Conservation (phyloP, 805 yeast genomes). For the Saturnispora ahearnii region DNA sequence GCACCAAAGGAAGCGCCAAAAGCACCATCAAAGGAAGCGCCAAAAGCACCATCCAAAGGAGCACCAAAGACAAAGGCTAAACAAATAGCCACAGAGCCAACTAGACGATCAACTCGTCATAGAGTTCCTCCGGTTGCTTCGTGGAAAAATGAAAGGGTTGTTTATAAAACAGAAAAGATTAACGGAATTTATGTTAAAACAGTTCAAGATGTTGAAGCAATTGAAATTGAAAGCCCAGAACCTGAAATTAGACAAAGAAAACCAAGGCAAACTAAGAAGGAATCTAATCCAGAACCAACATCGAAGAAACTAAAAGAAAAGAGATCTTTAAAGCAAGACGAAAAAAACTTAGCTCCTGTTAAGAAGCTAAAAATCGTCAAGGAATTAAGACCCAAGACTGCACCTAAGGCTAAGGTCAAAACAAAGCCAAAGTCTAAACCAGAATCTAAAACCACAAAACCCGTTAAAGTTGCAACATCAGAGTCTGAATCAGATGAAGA, state of each 20-base stretch:
- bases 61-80: slow-evolving; percentile 12
- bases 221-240: background rate
- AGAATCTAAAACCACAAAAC: background rate
- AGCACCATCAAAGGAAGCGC: background rate
- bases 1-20: background rate
- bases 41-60: background rate
- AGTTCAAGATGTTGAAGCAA: slow-evolving; percentile 48
- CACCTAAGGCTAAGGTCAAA: background rate
- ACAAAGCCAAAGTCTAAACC: background rate
- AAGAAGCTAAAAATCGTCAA: background rate
- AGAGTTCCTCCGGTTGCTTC: slow-evolving; percentile 65
- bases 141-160: slow-evolving; percentile 76
- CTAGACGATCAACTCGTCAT: slow-evolving; percentile 58
- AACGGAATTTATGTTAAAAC: slow-evolving; percentile 46
- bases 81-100: slow-evolving; percentile 21
- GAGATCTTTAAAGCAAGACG: background rate
- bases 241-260: slow-evolving; percentile 16
- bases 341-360: background rate
- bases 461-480: background rate
- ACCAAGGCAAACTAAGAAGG: background rate
- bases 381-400: background rate
- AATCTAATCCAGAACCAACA: background rate
- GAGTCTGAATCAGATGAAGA: background rate
- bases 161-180: slow-evolving; percentile 40
- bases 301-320: background rate